Conservation (phyloP, 2,329 filamentous ascomycete genomes). For the Neonectria faginata region DNA sequence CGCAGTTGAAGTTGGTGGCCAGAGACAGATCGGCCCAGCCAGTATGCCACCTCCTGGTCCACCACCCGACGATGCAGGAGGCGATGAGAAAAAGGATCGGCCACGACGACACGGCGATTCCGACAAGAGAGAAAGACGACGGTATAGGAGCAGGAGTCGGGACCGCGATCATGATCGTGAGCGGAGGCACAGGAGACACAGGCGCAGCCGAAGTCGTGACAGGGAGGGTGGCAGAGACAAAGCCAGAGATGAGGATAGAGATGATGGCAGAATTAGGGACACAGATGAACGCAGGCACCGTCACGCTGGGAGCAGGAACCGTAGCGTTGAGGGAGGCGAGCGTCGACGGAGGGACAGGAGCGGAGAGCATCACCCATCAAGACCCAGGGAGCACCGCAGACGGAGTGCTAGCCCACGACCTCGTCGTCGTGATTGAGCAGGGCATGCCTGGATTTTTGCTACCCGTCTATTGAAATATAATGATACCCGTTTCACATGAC, state of each 20-base stretch:
- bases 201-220: constrained; percentile 50
- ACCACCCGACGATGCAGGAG: constrained; percentile 36
- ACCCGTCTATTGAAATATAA: neutral
- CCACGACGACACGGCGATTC: constrained; percentile 49
- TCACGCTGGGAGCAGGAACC: constrained; percentile 23
- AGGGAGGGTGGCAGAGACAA: constrained; percentile 38
- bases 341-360: constrained; percentile 37
- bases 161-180: constrained; percentile 47
- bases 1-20: constrained; percentile 70
- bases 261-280: constrained; percentile 19
- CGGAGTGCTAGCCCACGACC: constrained; percentile 27
- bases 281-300: constrained; percentile 35
- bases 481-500: constrained; percentile 14
- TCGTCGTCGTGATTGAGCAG: constrained; percentile 15
- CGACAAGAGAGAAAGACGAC: constrained; percentile 48
- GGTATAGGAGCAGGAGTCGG: constrained; percentile 54
- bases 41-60: constrained; percentile 36
- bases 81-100: constrained; percentile 45
- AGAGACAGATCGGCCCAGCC: constrained; percentile 51
- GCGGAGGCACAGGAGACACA: constrained; percentile 48
- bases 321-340: constrained; percentile 26
- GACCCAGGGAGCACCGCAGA: constrained; percentile 35
- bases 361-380: constrained; percentile 41
- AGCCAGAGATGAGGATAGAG: constrained; percentile 27
- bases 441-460: neutral